Evolutionary conservation across 2,329 filamentous ascomycete genomes (phyloP), one percentile per base, ranked within the genome.

Genomic region (Alternaria sp.): DNA sequence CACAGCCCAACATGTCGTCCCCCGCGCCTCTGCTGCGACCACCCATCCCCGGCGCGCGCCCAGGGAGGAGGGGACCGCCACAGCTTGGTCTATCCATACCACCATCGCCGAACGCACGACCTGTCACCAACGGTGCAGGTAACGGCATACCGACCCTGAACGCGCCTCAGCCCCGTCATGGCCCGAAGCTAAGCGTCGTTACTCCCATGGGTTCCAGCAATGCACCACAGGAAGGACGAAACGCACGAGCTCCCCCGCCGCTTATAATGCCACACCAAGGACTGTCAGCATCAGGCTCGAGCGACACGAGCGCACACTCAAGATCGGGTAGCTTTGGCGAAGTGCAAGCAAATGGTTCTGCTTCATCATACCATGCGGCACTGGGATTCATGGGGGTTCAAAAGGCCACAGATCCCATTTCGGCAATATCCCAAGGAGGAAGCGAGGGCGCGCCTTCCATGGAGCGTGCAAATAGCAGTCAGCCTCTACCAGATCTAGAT

Each of bases 31-130:
- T 96, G 62, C 90, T 97, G 60, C 91, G 93, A 65, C 92, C 93
- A 58, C 93, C 93, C 65, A 90, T 96, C 60, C 92, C 91, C 43
- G 92, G 92, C 68, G 86, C 79, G 51, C 79, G 80, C 67, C 86
- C 85, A 71, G 84, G 86, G 68, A 89, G 88, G 63, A 84, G 86
- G 63, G 87, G 91, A 67, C 86, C 91, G 57, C 93, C 93, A 26
- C 89, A 92, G 73, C 87, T 98, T 62, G 95, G 94, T 47, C 88
- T 98, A 60, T 92, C 94, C 49, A 98, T 98, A 62, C 95, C 95
- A 41, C 90, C 92, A 1, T 97, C 93, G 37, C 92, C 93, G 53
- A 95, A 89, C 81, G 90, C 86, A 66, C 93, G 94, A 79, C 89
- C 94, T 2, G 88, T 97, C 63, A 87, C 96, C 55, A 87, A 87